Evolutionary conservation across 129 eudicot genomes (phyloP).

Genomic region (Pittosporum tobira): DNA sequence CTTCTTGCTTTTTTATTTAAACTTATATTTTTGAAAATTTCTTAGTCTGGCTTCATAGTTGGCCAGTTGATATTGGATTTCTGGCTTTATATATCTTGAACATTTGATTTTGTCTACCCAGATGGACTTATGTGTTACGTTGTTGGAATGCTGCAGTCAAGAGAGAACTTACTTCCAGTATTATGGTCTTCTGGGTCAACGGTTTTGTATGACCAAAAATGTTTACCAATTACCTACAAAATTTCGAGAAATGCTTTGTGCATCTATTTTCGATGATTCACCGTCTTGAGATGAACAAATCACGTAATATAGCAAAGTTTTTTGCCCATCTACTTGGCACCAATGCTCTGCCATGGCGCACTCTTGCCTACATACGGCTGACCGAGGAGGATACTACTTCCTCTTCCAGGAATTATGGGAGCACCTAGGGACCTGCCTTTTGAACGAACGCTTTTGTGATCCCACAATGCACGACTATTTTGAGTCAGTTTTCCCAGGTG

Average conservation of each 20-base stretch:
- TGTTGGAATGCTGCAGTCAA: conserved; percentile 90
- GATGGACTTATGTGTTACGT: conserved; percentile 87
- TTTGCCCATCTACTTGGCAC: conserved; percentile 94
- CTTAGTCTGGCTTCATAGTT: background rate
- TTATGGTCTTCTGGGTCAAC: conserved; percentile 84
- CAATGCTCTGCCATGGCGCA: conserved; percentile 83
- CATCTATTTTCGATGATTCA: conserved; percentile 93
- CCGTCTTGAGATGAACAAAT: conserved; percentile 72
- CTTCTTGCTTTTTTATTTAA: too few species aligned
- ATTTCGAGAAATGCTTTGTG: conserved; percentile 74
- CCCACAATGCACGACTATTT: conserved; percentile 70
- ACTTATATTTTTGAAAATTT: background rate
- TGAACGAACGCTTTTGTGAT: conserved; percentile 73
- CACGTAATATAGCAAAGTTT: conserved; percentile 80
- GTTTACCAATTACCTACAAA: conserved; percentile 64
- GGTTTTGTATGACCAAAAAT: conserved; percentile 83
- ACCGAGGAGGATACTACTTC: conserved; percentile 94
- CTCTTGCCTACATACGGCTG: conserved; percentile 59
- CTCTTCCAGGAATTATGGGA: conserved; percentile 89
- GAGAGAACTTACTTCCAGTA: conserved; percentile 83
- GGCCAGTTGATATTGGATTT: too few species aligned
- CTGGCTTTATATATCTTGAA: background rate
- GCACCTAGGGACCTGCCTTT: conserved; percentile 68
- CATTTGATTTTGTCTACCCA: conserved; percentile 18
- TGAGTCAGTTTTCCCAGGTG: conserved; percentile 73